Evolutionary conservation across 768 basidiomycete species (phyloP).

Genomic region (Leccinum rimulosum): DNA sequence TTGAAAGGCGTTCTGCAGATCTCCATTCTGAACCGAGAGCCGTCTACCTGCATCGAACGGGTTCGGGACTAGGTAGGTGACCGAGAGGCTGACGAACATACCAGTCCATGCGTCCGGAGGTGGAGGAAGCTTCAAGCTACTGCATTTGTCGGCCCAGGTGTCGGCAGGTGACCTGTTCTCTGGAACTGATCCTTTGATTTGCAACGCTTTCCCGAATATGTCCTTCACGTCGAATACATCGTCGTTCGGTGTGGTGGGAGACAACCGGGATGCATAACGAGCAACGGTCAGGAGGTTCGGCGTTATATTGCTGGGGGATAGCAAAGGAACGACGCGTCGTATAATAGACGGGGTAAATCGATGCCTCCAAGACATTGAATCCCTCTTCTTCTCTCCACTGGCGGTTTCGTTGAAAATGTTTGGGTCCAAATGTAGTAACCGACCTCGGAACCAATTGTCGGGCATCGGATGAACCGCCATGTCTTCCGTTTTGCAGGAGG

Average conservation of each 20-base stretch:
- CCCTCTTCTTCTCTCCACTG: not conserved
- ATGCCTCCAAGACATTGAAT: slow-evolving; percentile 20
- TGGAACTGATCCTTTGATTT: slow-evolving; percentile 10
- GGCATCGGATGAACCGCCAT: slow-evolving; percentile 38
- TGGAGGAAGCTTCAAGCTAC: slow-evolving; percentile 24
- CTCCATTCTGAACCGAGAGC: slow-evolving; percentile 43
- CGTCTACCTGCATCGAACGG: slow-evolving; percentile 52
- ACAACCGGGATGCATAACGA: slow-evolving; percentile 10
- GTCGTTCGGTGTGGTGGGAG: slow-evolving; percentile 3
- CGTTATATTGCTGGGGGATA: not conserved
- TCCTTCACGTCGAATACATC: slow-evolving; percentile 9
- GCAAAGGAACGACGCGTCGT: slow-evolving; percentile 7
- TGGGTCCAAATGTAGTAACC: slow-evolving; percentile 13
- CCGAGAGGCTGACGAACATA: slow-evolving; percentile 1
- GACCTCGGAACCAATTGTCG: slow-evolving; percentile 23
- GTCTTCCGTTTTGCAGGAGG: slow-evolving; percentile 72
- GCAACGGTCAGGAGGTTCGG: not conserved
- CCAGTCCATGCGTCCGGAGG: slow-evolving; percentile 59
- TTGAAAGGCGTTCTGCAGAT: slow-evolving; percentile 46
- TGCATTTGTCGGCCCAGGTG: slow-evolving; percentile 32
- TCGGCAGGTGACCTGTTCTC: slow-evolving; percentile 34
- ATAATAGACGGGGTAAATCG: slow-evolving; percentile 14
- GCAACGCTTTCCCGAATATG: slow-evolving; percentile 17
- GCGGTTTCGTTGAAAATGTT: slow-evolving; percentile 4
- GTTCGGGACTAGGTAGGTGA: slow-evolving; percentile 3